Evolutionary conservation across 192 early-diverging fungal species (phyloP).

Genomic region (Coemansia pectinata): DNA sequence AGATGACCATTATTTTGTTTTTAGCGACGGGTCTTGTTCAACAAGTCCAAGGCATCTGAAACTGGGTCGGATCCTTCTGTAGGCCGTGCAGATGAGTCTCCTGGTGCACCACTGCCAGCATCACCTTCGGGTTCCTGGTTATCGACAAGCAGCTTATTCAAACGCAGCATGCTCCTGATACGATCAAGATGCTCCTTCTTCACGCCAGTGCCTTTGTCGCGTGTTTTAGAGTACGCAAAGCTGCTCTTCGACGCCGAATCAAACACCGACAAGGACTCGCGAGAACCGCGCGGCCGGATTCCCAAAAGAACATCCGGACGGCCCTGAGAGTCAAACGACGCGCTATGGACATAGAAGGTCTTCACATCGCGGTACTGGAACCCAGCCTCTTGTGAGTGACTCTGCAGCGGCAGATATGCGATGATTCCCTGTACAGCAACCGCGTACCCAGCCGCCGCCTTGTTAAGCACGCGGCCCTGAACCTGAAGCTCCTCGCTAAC

Average conservation of each 20-base stretch:
- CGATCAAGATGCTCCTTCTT: constrained; percentile 7
- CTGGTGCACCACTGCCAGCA: background rate
- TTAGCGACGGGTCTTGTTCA: constrained; percentile 18
- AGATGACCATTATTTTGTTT: background rate
- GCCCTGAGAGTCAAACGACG: constrained; percentile 48
- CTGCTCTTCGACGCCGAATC: constrained; percentile 8
- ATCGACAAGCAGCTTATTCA: background rate
- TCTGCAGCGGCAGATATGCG: constrained; percentile 49
- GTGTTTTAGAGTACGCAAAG: constrained; percentile 3
- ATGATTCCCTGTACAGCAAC: constrained; percentile 70
- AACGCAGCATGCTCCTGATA: constrained; percentile 12
- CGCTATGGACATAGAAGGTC: constrained; percentile 66
- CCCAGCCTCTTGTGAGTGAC: constrained; percentile 22
- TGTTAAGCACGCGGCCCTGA: constrained; percentile 66
- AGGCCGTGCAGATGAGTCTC: background rate
- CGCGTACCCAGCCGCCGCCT: constrained; percentile 42
- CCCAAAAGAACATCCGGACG: constrained; percentile 35
- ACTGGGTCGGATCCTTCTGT: background rate
- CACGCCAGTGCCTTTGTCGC: background rate
- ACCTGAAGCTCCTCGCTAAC: constrained; percentile 49
- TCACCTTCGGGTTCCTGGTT: background rate
- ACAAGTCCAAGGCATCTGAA: constrained; percentile 7
- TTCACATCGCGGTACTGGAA: constrained; percentile 55
- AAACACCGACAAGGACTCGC: constrained; percentile 7
- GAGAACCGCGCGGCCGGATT: constrained; percentile 21